A percentile compares a stretch with the other conserved stretches of the same genome.
phyloP scores from a whole-genome alignment of 225 moss, liverwort and hornwort genomes.

The Lunularia cruciata region DNA sequence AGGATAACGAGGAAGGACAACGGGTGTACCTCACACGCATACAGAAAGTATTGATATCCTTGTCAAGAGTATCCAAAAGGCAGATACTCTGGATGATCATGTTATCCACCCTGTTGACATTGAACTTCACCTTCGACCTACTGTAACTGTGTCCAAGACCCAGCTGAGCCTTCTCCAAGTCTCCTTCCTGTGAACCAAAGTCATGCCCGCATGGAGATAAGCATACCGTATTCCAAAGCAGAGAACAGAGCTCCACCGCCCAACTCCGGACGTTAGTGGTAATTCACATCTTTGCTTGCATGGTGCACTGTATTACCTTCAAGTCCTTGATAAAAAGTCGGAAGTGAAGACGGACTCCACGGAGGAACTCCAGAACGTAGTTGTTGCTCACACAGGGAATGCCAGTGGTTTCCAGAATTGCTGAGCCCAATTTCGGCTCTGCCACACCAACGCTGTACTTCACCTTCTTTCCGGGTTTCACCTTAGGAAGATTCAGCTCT shows the following conservation, averaged over 20 bases:
- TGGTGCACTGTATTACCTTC: conserved; percentile 41
- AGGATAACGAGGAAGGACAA: background rate
- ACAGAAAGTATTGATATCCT: conserved; percentile 90
- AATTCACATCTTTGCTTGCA: background rate
- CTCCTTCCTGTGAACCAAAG: conserved; percentile 64
- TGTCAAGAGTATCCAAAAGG: conserved; percentile 89
- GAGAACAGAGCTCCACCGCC: background rate
- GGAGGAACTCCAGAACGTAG: conserved; percentile 76
- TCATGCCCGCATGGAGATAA: background rate
- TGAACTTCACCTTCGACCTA: conserved; percentile 94
- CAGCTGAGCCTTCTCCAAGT: conserved; percentile 84
- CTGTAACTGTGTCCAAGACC: conserved; percentile 96
- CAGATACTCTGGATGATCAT: conserved; percentile 98
- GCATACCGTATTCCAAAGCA: background rate
- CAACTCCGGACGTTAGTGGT: background rate
- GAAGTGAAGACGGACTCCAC: conserved; percentile 89
- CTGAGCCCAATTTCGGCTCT: conserved; percentile 85
- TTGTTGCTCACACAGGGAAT: conserved; percentile 88
- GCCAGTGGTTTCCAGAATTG: conserved; percentile 73
- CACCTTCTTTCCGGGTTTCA: conserved; percentile 73
- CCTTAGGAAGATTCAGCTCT: conserved; percentile 85
- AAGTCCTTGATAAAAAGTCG: conserved; percentile 81
- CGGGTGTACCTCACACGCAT: conserved; percentile 93
- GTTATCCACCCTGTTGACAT: conserved; percentile 94
- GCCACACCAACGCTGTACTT: conserved; percentile 78